Evolutionary conservation across 163 green algal genomes (phyloP).

Genomic region (Volvox carteri): DNA sequence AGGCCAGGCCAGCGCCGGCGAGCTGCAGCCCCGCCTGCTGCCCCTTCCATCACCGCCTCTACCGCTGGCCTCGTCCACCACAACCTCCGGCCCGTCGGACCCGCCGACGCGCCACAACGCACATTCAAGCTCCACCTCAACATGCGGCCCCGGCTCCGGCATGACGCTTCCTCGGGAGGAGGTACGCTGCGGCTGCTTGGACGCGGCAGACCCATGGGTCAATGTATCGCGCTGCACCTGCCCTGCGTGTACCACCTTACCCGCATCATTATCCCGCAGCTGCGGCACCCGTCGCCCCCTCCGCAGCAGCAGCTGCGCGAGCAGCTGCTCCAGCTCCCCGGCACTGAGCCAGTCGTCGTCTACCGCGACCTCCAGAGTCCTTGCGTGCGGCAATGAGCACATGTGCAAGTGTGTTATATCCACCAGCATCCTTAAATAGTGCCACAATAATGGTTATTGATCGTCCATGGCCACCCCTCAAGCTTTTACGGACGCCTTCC

Average conservation of each 20-base stretch:
- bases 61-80: too few species aligned
- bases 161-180: not conserved
- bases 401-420: too few species aligned
- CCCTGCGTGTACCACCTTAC: too few species aligned
- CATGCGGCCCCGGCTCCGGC: not conserved
- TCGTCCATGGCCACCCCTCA: too few species aligned
- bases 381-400: too few species aligned
- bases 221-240: not conserved
- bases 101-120: not conserved
- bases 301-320: not conserved
- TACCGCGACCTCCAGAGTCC: conserved; percentile 15
- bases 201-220: not conserved
- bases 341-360: not conserved
- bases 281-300: not conserved
- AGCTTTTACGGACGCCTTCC: too few species aligned
- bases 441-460: too few species aligned
- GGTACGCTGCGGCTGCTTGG: not conserved
- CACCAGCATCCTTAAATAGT: too few species aligned
- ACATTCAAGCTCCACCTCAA: not conserved
- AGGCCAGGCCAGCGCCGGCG: not conserved
- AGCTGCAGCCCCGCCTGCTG: too few species aligned
- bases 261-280: too few species aligned
- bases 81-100: too few species aligned
- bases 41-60: too few species aligned
- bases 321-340: conserved; percentile 2